Evolutionary conservation across 83 land plant species (phyloP).

Genomic region (Larix sibirica): DNA sequence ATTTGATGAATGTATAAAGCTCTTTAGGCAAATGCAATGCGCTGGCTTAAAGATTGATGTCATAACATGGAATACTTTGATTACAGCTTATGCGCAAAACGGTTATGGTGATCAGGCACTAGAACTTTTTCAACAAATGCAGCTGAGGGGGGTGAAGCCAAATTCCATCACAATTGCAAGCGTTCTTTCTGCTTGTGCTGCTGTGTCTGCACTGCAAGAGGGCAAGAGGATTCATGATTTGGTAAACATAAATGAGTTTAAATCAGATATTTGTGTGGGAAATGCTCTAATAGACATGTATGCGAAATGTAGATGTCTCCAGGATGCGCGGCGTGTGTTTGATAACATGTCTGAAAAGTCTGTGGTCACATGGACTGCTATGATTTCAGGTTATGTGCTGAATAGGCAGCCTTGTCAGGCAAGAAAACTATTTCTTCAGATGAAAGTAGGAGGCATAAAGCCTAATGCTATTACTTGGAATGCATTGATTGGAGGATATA

Average conservation of each 20-base stretch:
- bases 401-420: background rate
- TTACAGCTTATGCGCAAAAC: conserved; percentile 20
- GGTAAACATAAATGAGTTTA: background rate
- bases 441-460: background rate
- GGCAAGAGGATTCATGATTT: conserved; percentile 3
- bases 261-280: background rate
- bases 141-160: background rate
- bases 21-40: too few species aligned
- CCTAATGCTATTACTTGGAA: background rate
- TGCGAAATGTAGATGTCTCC: background rate
- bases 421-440: background rate
- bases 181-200: background rate
- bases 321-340: background rate
- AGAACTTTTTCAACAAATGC: conserved; percentile 1
- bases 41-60: conserved; percentile 3
- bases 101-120: conserved; percentile 15
- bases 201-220: background rate
- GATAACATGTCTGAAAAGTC: background rate
- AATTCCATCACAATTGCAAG: background rate
- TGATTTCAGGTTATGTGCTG: background rate
- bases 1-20: background rate
- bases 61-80: conserved; percentile 28
- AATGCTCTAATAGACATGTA: conserved; percentile 4
- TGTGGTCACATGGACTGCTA: conserved; percentile 6
- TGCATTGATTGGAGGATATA: background rate